Percentiles rank a stretch among this genome's conserved stretches.
Evolutionary conservation across 257 asterid genomes (phyloP).

Genomic region (Datura wrightii): DNA sequence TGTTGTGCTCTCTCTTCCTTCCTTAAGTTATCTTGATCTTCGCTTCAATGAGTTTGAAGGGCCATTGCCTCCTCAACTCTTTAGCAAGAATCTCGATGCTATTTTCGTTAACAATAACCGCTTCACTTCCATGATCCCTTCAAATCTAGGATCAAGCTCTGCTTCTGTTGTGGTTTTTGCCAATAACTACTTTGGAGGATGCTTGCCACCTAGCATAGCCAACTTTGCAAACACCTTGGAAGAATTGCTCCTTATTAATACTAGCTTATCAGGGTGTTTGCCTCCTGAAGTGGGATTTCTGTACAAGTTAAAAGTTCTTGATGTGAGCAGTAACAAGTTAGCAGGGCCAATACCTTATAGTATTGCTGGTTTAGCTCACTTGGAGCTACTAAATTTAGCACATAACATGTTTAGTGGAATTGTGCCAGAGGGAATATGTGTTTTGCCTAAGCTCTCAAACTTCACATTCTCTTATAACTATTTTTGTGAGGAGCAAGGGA

Average conservation of each 20-base stretch:
- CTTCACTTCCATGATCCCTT: slow-evolving; percentile 55
- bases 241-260: slow-evolving; percentile 64
- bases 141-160: slow-evolving; percentile 51
- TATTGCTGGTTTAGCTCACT: slow-evolving; percentile 57
- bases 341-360: slow-evolving; percentile 66
- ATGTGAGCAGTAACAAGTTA: slow-evolving; percentile 63
- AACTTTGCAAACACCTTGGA: slow-evolving; percentile 62
- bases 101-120: slow-evolving; percentile 65
- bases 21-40: slow-evolving; percentile 59
- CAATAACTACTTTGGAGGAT: slow-evolving; percentile 62
- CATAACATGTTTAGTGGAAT: slow-evolving; percentile 65
- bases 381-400: slow-evolving; percentile 63
- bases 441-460: slow-evolving; percentile 55
- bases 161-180: slow-evolving; percentile 76
- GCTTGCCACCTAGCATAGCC: slow-evolving; percentile 66
- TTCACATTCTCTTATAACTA: slow-evolving; percentile 61
- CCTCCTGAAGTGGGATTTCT: slow-evolving; percentile 72
- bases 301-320: slow-evolving; percentile 60
- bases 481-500: slow-evolving; percentile 63
- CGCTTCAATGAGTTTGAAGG: slow-evolving; percentile 87
- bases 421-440: slow-evolving; percentile 70
- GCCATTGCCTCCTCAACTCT: slow-evolving; percentile 61
- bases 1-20: slow-evolving; percentile 61
- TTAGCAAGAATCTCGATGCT: slow-evolving; percentile 56
- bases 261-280: slow-evolving; percentile 64